Evolutionary conservation across 1,284 basidiomycete genomes (phyloP), one percentile per base, ranked within the genome.

Genomic region (Naganishia cerealis): DNA sequence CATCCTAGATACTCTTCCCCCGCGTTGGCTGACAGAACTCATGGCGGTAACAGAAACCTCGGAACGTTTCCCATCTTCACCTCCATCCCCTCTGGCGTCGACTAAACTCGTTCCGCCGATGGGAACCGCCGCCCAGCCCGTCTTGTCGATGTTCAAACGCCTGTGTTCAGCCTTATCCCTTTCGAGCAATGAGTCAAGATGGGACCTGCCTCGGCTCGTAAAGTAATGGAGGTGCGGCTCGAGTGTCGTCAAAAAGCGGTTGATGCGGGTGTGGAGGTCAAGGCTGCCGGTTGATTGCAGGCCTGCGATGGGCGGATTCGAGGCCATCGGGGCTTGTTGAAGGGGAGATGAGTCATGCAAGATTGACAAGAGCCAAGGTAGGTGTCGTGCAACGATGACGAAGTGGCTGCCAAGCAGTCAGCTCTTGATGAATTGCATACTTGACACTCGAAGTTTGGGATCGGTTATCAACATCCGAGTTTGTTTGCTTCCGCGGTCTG

Each of bases 1-100:
- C 61, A 63, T 63, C 10, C 61, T 50, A 29, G 61, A 50, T 13
- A 52, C 15, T 29, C 50, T 53, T 18, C 61, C 61, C 40, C 61
- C 61, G 8, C 61, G 61, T 33, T 63, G 61, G 33, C 61, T 63
- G 36, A 63, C 61, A 4, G 61, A 63, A 21, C 61, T 63, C 61
- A 63, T 54, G 36, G 50, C 50, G n/a, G 48, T 52, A 6, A 54
- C 38, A 13, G 61, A 63, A 39, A 39, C 50, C 8, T 53, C 36
- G 12, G 61, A 63, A 21, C 38, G 50, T 21, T 24, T 21, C 3
- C 36, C 48, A 18, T 53, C 48, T 21, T 26, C 57, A 18, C 40
- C 61, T 10, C 8, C 21, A 6, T n/a, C 61, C 3, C 33, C 21
- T 16, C 36, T 46, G 15, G n/a, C 59, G 26, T 63, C 61, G 0